Percentiles rank a stretch among this genome's conserved stretches.
Evolutionary conservation across 2,329 filamentous ascomycete species (phyloP).

Genomic region (Arthrocladium fulminans): DNA sequence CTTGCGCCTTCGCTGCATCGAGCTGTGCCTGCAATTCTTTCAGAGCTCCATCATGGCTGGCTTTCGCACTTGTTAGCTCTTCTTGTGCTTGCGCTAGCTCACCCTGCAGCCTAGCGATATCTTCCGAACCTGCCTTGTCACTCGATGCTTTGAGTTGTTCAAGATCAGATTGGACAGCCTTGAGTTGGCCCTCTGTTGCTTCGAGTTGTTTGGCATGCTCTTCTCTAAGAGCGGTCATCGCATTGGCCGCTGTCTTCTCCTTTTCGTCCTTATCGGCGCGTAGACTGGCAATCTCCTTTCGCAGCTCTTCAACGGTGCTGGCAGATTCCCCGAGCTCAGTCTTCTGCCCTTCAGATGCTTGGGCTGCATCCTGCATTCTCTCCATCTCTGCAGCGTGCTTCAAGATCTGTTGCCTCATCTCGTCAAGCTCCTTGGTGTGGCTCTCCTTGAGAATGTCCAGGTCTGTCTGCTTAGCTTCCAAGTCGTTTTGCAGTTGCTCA

Average conservation of each 20-base stretch:
- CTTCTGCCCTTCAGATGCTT: not conserved
- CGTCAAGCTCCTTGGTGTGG: constrained; percentile 11
- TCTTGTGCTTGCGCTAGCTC: not conserved
- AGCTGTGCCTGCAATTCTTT: constrained; percentile 14
- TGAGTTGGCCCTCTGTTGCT: constrained; percentile 8
- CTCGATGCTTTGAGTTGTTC: not conserved
- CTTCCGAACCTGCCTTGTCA: not conserved
- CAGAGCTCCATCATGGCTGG: constrained; percentile 12
- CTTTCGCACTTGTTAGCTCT: not conserved
- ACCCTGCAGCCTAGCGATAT: not conserved
- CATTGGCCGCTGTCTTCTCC: not conserved
- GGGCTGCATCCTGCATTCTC: constrained; percentile 5
- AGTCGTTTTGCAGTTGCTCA: constrained; percentile 14
- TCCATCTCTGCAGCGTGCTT: constrained; percentile 1
- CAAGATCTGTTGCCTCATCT: constrained; percentile 7
- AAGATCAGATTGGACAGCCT: not conserved
- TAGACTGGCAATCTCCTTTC: not conserved
- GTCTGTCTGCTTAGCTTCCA: constrained; percentile 14
- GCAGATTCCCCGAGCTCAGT: not conserved
- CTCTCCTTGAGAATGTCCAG: constrained; percentile 7
- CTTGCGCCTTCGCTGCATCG: constrained; percentile 10
- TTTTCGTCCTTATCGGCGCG: not conserved
- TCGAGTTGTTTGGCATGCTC: constrained; percentile 13
- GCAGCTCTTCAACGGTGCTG: not conserved
- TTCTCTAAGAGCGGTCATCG: constrained; percentile 16